Evolutionary conservation across 2,329 filamentous ascomycete genomes (phyloP).

Genomic region (Zopfia rhizophila): DNA sequence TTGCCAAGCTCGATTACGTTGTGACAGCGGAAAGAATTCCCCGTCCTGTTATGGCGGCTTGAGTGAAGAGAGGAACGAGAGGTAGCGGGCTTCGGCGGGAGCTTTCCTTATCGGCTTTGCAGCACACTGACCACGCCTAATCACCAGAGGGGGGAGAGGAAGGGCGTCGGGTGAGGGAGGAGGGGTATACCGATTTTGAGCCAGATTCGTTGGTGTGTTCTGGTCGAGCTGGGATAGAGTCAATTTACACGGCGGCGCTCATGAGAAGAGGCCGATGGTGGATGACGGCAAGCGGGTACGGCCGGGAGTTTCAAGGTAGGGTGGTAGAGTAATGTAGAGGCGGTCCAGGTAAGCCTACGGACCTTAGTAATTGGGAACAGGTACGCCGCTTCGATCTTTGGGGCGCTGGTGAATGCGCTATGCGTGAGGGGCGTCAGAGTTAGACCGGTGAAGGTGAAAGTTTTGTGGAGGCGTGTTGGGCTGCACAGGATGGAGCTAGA

Average conservation of each 20-base stretch:
- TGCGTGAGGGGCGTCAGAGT: conserved; percentile 30
- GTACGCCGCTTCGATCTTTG: conserved; percentile 19
- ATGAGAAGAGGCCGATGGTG: conserved; percentile 26
- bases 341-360: conserved; percentile 34
- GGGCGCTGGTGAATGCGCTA: conserved; percentile 15
- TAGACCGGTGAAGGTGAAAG: conserved; percentile 39
- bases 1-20: not conserved
- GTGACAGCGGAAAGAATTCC: conserved; percentile 17
- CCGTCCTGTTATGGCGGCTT: conserved; percentile 55
- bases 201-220: conserved; percentile 48
- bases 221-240: conserved; percentile 17
- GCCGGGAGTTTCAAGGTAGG: conserved; percentile 24
- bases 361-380: conserved; percentile 35
- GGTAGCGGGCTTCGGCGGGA: conserved; percentile 56
- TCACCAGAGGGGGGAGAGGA: conserved; percentile 33
- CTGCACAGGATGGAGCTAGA: too few species aligned
- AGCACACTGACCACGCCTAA: conserved; percentile 40
- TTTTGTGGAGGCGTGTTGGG: too few species aligned
- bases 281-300: conserved; percentile 30
- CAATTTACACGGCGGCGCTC: conserved; percentile 27
- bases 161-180: conserved; percentile 46
- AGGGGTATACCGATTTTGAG: conserved; percentile 46
- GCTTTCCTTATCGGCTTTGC: conserved; percentile 48
- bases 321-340: conserved; percentile 38
- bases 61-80: conserved; percentile 57